A percentile compares a stretch with the other conserved stretches of the same genome.
Conservation (phyloP, 164 flowering plant genomes). For the Chimonanthus salicifolius region DNA sequence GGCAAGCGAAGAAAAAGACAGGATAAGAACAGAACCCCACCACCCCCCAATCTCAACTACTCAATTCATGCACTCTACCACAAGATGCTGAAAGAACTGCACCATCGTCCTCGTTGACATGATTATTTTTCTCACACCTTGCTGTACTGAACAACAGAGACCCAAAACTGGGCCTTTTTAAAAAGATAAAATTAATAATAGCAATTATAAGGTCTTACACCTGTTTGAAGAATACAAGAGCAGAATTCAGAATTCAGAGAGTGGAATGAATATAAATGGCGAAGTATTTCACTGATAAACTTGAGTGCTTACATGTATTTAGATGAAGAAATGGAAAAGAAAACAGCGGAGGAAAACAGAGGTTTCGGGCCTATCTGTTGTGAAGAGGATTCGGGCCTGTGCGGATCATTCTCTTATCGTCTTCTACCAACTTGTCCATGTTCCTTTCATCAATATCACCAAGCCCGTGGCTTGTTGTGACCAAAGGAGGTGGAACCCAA, state of each 20-base stretch:
- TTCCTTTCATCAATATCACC: background rate
- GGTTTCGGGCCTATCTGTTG: background rate
- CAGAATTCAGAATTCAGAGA: too few relatives aligned
- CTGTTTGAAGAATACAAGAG: too few relatives aligned
- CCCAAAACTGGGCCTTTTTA: too few relatives aligned
- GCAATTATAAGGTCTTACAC: too few relatives aligned
- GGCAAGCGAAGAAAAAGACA: background rate
- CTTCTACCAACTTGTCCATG: background rate
- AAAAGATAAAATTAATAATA: too few relatives aligned
- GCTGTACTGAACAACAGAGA: background rate
- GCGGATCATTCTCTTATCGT: background rate
- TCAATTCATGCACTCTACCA: background rate
- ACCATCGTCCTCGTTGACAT: background rate
- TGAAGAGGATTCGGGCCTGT: constrained; percentile 1
- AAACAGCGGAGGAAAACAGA: background rate
- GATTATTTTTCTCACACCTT: background rate
- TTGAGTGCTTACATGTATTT: background rate
- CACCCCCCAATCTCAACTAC: background rate
- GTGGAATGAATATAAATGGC: background rate
- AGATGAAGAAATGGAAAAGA: background rate
- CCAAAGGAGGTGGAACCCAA: background rate
- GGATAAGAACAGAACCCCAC: background rate
- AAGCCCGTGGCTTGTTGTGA: background rate
- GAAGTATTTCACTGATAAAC: background rate
- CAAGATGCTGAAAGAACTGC: background rate